phyloP scores from a whole-genome alignment of 202 grass and related monocot species.

The Saccharum hybrid region DNA sequence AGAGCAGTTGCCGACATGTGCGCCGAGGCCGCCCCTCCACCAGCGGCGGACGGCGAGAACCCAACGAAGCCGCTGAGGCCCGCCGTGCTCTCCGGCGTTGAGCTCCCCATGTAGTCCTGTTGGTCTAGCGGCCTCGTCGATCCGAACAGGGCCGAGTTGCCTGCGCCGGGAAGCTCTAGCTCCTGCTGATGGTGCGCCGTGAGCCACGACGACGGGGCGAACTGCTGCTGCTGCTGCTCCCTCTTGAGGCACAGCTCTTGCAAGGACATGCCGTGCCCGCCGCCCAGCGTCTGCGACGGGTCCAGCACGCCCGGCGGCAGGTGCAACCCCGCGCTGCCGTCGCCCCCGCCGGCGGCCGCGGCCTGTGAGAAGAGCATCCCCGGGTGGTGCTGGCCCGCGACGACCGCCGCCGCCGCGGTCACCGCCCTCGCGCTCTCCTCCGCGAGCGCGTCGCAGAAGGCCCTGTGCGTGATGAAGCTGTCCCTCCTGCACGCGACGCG shows the following conservation, averaged over 20 bases:
- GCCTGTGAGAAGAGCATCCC: constrained; percentile 52
- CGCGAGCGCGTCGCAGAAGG: constrained; percentile 96
- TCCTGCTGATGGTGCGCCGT: constrained; percentile 50
- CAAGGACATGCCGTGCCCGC: constrained; percentile 38
- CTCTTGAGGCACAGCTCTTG: constrained; percentile 63
- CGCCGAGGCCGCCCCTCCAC: constrained; percentile 15
- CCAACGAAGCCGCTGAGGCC: constrained; percentile 34
- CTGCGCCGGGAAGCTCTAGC: constrained; percentile 32
- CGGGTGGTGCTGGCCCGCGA: constrained; percentile 21
- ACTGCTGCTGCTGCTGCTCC: constrained; percentile 54
- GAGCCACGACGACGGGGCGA: constrained; percentile 59
- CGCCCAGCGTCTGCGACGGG: constrained; percentile 34
- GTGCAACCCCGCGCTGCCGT: constrained; percentile 30
- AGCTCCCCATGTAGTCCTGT: constrained; percentile 45
- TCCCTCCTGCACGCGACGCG: constrained; percentile 60
- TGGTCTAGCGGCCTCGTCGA: constrained; percentile 38
- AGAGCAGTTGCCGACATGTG: constrained; percentile 98
- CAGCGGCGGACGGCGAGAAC: constrained; percentile 39
- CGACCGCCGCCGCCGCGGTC: constrained; percentile 39
- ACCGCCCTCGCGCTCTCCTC: constrained; percentile 95
- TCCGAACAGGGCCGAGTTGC: constrained; percentile 3
- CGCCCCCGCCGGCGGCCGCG: neutral
- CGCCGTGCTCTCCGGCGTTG: constrained; percentile 49
- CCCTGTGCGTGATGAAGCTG: constrained; percentile 98
- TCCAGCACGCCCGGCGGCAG: constrained; percentile 46